phyloP scores from a whole-genome alignment of 2,329 filamentous ascomycete species.

The Ophiostoma sp. region DNA sequence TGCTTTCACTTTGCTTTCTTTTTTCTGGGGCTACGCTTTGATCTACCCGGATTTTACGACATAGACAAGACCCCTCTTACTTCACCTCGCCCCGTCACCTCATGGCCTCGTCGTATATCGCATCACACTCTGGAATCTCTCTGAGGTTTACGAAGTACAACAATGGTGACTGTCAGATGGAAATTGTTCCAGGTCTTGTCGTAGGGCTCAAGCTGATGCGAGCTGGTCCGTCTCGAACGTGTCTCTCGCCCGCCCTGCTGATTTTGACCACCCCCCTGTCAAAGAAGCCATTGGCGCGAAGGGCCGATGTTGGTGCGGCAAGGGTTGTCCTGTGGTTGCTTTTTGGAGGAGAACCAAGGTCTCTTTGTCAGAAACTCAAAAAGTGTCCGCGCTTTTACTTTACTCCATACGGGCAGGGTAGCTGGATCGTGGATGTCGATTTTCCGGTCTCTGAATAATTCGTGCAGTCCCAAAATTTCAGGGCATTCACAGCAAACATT shows the following conservation, averaged over 20 bases:
- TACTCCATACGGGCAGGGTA: background rate
- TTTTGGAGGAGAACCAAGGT: background rate
- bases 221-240: background rate
- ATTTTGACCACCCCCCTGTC: background rate
- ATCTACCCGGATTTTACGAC: background rate
- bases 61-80: too few species aligned
- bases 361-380: background rate
- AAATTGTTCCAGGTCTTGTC: background rate
- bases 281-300: background rate
- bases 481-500: background rate
- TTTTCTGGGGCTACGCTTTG: background rate
- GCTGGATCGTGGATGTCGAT: conserved; percentile 6
- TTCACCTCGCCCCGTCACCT: too few species aligned
- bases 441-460: background rate
- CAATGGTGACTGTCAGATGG: background rate
- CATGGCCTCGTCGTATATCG: background rate
- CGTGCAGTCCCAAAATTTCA: background rate
- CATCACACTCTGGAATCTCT: background rate
- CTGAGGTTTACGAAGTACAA: background rate
- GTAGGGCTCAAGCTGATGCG: background rate
- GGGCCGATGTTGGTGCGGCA: conserved; percentile 6
- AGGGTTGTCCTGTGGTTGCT: background rate
- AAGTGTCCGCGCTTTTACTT: conserved; percentile 9
- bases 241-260: background rate
- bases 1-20: too few species aligned